These are phyloP conservation scores for Lolium multiflorum DNA, from an alignment of 176 grass and related monocot species.

Conservation along the genomic window DNA sequence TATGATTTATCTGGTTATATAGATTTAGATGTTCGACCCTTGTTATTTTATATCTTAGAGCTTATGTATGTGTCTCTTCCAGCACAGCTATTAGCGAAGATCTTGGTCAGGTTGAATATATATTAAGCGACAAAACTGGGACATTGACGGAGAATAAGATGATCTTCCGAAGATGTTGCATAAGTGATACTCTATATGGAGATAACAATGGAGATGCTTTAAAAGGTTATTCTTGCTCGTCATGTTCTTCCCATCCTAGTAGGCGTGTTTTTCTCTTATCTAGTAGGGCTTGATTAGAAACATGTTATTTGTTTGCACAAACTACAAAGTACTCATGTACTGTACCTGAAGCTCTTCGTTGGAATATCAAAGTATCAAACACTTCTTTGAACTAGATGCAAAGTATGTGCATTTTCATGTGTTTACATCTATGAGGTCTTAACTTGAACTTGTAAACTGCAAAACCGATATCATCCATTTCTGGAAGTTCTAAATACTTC, in stretches of 20 bases:
- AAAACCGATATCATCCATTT: neutral
- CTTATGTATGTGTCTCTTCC: slow-evolving; percentile 66
- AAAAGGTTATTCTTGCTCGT: slow-evolving; percentile 66
- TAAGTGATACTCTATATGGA: slow-evolving; percentile 79
- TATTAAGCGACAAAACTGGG: slow-evolving; percentile 98
- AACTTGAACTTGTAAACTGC: neutral
- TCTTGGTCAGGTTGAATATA: slow-evolving; percentile 94
- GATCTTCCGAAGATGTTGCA: slow-evolving; percentile 92
- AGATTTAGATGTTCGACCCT: slow-evolving; percentile 3
- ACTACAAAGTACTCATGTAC: neutral
- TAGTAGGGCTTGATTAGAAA: slow-evolving; percentile 17
- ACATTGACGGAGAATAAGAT: slow-evolving; percentile 93
- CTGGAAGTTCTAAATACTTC: neutral
- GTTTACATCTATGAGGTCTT: neutral
- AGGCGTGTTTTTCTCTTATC: neutral
- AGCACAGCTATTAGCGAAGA: slow-evolving; percentile 99
- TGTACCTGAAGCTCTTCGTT: slow-evolving; percentile 30
- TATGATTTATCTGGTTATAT: neutral
- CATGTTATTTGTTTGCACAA: slow-evolving; percentile 18
- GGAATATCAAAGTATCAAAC: neutral
- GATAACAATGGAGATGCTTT: slow-evolving; percentile 86
- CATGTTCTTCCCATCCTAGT: slow-evolving; percentile 23
- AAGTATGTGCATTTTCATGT: slow-evolving; percentile 9
- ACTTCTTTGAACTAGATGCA: neutral
- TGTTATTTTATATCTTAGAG: slow-evolving; percentile 40